Conservation (phyloP, 2,329 filamentous ascomycete genomes). For the Cercospora sp. region DNA sequence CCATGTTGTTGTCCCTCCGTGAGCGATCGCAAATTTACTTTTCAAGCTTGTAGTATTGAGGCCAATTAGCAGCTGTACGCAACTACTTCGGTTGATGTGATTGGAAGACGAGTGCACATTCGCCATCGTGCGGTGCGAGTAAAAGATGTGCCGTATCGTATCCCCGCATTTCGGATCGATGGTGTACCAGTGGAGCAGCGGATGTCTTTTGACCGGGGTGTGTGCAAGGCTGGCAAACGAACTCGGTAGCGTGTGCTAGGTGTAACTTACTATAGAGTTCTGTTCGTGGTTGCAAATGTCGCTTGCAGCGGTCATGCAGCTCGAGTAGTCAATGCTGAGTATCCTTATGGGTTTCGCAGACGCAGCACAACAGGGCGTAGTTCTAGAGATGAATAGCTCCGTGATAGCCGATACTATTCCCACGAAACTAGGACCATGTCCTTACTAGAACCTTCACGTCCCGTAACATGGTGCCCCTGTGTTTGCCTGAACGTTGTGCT, state of each 20-base stretch:
- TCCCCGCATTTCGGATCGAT: background rate
- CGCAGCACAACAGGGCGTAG: background rate
- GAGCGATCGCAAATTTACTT: background rate
- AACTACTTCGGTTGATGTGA: background rate
- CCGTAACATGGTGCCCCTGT: background rate
- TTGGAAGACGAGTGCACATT: background rate
- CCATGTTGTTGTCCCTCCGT: background rate
- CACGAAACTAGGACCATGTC: background rate
- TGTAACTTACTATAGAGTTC: background rate
- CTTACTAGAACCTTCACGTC: background rate
- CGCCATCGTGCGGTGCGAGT: background rate
- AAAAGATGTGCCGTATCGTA: background rate
- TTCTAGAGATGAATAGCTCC: background rate
- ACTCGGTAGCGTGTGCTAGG: no score
- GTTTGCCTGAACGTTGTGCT: background rate
- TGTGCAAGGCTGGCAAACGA: no score
- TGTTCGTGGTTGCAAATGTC: background rate
- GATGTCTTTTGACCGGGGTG: background rate
- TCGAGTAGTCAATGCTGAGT: background rate
- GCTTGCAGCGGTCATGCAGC: background rate
- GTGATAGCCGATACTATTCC: background rate
- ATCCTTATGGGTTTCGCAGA: background rate
- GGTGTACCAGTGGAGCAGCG: background rate
- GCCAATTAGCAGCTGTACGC: background rate
- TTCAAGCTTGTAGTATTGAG: background rate